Conservation (phyloP, 768 basidiomycete species). For the Myochromella boudieri region DNA sequence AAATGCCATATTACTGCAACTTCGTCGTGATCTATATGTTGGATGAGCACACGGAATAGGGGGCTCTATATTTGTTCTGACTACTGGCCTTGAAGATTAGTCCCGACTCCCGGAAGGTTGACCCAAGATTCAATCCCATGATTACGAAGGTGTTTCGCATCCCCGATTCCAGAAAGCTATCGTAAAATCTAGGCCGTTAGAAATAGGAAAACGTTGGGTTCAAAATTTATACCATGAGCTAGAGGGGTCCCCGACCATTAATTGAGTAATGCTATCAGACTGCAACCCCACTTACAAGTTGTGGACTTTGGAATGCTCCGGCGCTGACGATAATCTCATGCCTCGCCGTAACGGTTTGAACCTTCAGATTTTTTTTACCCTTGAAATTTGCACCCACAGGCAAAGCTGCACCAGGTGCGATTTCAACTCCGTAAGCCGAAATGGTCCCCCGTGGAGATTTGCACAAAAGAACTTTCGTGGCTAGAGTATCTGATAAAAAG, state of each 20-base stretch:
- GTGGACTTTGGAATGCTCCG: constrained; percentile 27
- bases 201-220: neutral
- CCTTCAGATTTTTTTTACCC: constrained; percentile 17
- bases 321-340: constrained; percentile 30
- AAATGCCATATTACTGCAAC: constrained; percentile 27
- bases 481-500: constrained; percentile 25
- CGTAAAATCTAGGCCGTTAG: too few species aligned
- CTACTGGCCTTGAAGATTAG: constrained; percentile 31
- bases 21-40: constrained; percentile 29
- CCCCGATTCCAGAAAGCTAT: constrained; percentile 37
- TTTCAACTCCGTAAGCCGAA: constrained; percentile 25
- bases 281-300: constrained; percentile 23
- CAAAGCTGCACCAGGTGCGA: constrained; percentile 22
- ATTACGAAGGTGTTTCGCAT: constrained; percentile 21
- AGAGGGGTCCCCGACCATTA: too few species aligned
- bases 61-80: neutral
- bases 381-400: constrained; percentile 27
- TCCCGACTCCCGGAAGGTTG: constrained; percentile 34
- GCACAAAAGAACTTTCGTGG: constrained; percentile 24
- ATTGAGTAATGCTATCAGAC: too few species aligned
- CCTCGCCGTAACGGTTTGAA: constrained; percentile 20
- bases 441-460: constrained; percentile 10
- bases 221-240: constrained; percentile 22
- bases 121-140: constrained; percentile 27
- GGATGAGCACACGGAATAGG: neutral